Evolutionary conservation across 371 early-diverging fungal genomes (phyloP).

Genomic region (Mortierella sp.): DNA sequence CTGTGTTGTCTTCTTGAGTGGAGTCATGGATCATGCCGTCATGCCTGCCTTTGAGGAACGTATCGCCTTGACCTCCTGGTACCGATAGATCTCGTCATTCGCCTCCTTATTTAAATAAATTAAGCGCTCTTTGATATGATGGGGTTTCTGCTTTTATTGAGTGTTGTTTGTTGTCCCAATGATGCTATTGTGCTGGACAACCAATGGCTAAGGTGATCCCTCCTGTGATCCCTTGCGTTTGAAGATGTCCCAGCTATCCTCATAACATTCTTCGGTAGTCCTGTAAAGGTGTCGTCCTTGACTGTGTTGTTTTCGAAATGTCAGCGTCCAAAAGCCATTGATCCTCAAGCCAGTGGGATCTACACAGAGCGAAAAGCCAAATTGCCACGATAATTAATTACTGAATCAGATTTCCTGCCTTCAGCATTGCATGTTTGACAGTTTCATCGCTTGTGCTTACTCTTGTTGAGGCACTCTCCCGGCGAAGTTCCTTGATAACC

Average conservation of each 20-base stretch:
- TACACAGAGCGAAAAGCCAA: neutral
- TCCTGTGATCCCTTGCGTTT: neutral
- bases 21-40: slow-evolving; percentile 75
- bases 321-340: too few species aligned
- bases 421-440: too few species aligned
- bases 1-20: slow-evolving; percentile 71
- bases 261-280: neutral
- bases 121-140: neutral
- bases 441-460: slow-evolving; percentile 15
- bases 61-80: slow-evolving; percentile 69
- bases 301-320: neutral
- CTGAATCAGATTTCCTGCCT: neutral
- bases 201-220: neutral
- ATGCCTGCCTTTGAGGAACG: slow-evolving; percentile 64
- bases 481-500: slow-evolving; percentile 78
- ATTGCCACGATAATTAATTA: neutral
- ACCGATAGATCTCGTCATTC: slow-evolving; percentile 51
- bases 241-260: slow-evolving; percentile 10
- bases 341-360: neutral
- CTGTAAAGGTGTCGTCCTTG: neutral
- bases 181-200: neutral
- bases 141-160: neutral
- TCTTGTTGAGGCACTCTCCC: slow-evolving; percentile 56
- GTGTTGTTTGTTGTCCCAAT: neutral
- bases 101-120: neutral